Conservation (phyloP, 2,329 filamentous ascomycete genomes). For the Aspergillus novofumigatus region DNA sequence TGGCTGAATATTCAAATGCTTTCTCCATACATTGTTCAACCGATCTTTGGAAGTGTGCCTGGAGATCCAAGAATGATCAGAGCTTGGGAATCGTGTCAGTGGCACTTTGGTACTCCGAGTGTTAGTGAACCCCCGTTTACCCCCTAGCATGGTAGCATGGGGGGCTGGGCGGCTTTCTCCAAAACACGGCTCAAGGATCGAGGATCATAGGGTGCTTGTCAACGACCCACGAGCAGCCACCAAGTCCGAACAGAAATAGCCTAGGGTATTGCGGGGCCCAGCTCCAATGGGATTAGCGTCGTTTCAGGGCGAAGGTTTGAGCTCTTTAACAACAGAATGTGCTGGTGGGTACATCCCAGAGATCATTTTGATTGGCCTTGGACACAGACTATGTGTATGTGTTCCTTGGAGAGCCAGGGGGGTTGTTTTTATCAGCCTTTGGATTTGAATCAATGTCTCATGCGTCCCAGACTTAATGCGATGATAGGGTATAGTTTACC, state of each 20-base stretch:
- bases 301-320: slow-evolving; percentile 17
- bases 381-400: neutral
- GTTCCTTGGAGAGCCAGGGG: neutral
- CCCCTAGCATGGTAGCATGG: neutral
- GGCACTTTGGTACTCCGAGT: neutral
- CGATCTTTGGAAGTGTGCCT: neutral
- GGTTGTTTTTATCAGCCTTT: neutral
- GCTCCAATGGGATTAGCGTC: slow-evolving; percentile 8
- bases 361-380: neutral
- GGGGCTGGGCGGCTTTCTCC: neutral
- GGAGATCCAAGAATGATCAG: neutral
- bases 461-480: neutral
- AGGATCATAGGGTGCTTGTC: slow-evolving; percentile 5
- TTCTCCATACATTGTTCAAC: neutral
- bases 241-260: slow-evolving; percentile 3
- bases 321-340: neutral
- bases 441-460: neutral
- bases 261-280: slow-evolving; percentile 7
- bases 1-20: no score
- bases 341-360: neutral
- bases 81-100: neutral
- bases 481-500: neutral
- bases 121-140: no score
- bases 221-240: slow-evolving; percentile 11
- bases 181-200: slow-evolving; percentile 7